Conservation (phyloP, 2,329 filamentous ascomycete species). For the Fusarium sp. region DNA sequence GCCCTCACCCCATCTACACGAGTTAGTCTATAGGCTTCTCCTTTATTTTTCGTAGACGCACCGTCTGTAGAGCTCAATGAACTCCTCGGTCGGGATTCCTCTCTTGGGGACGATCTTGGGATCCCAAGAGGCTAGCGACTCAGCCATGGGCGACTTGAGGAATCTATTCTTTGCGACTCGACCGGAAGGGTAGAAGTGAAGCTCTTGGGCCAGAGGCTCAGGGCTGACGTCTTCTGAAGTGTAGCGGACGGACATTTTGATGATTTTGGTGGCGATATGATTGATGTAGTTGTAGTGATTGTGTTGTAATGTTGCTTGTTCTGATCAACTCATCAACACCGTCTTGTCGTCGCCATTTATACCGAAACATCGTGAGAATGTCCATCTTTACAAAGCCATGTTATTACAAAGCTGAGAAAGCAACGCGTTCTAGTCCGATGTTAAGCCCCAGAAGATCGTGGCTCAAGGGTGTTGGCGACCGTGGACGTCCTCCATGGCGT, state of each 20-base stretch:
- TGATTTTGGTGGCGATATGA: neutral
- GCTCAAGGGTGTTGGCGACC: neutral
- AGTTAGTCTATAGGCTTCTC: neutral
- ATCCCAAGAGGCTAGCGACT: conserved; percentile 73
- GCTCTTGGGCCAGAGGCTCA: conserved; percentile 57
- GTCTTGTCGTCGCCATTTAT: conserved; percentile 11
- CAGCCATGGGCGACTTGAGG: conserved; percentile 77
- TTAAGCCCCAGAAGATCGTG: neutral
- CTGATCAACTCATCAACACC: neutral
- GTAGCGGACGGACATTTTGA: conserved; percentile 41
- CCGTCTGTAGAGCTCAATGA: conserved; percentile 69
- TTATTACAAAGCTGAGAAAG: conserved; percentile 9
- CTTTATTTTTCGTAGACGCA: conserved; percentile 60
- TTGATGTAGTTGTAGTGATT: neutral
- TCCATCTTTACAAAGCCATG: neutral
- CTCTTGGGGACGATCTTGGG: conserved; percentile 65
- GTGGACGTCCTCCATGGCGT: neutral
- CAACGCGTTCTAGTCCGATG: neutral
- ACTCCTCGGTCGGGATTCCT: conserved; percentile 57
- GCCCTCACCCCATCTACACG: conserved; percentile 57
- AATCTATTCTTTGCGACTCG: conserved; percentile 73
- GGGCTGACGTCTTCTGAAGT: conserved; percentile 33
- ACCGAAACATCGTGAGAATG: neutral
- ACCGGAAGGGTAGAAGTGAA: conserved; percentile 62
- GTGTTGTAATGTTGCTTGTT: conserved; percentile 2